Evolutionary conservation across 176 grass and related monocot species (phyloP).

Genomic region (Musa troglodytarum): DNA sequence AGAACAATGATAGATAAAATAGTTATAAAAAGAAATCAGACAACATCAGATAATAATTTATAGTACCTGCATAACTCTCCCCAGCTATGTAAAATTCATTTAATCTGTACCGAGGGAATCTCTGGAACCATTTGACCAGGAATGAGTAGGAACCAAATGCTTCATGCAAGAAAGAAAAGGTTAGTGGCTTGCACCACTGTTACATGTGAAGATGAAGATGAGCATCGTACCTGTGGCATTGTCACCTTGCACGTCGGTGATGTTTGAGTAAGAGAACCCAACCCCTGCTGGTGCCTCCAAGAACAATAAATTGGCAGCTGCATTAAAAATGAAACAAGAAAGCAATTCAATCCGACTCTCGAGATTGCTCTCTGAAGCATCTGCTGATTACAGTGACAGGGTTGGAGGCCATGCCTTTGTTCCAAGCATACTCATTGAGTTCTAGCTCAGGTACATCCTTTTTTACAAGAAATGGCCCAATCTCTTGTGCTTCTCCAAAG

Average conservation of each 20-base stretch:
- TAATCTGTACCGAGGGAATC: slow-evolving; percentile 56
- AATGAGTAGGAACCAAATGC: slow-evolving; percentile 33
- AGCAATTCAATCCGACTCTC: too few relatives aligned
- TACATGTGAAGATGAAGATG: too few relatives aligned
- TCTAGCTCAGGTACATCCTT: not conserved
- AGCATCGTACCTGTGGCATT: not conserved
- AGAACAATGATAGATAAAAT: not conserved
- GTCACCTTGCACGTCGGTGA: not conserved
- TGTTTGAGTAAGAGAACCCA: slow-evolving; percentile 10
- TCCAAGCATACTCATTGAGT: slow-evolving; percentile 8
- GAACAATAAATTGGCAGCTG: slow-evolving; percentile 15
- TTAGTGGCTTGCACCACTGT: too few relatives aligned
- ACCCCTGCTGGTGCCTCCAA: slow-evolving; percentile 10
- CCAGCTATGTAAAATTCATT: slow-evolving; percentile 43
- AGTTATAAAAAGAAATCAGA: not conserved
- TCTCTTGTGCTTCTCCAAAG: slow-evolving; percentile 2
- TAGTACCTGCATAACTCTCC: slow-evolving; percentile 49
- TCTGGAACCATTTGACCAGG: slow-evolving; percentile 49
- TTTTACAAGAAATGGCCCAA: slow-evolving; percentile 1
- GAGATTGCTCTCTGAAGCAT: too few relatives aligned
- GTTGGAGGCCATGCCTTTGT: not conserved
- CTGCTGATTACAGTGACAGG: not conserved
- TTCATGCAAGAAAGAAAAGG: not conserved
- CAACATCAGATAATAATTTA: not conserved
- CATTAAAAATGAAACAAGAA: not conserved